Evolutionary conservation across 768 basidiomycete species (phyloP).

Genomic region (Mycena haematopus): DNA sequence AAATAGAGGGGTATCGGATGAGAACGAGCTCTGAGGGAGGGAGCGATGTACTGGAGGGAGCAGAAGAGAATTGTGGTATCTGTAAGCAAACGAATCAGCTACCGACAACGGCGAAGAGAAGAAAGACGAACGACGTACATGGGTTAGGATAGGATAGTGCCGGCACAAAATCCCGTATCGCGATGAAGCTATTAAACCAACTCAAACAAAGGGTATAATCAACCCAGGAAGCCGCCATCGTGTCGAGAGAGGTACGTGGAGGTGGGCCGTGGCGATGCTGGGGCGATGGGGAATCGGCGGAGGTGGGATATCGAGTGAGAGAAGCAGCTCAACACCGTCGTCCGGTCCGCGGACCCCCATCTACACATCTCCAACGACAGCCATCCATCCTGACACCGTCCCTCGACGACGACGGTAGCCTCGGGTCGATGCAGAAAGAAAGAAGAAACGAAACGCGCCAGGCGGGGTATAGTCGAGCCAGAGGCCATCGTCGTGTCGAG

Average conservation of each 20-base stretch:
- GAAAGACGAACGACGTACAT: too few relatives aligned
- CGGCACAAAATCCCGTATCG: too few relatives aligned
- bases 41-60: too few relatives aligned
- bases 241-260: background rate
- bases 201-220: background rate
- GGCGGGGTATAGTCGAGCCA: background rate
- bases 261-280: background rate
- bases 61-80: too few relatives aligned
- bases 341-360: constrained; percentile 18
- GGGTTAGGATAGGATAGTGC: too few relatives aligned
- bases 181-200: too few relatives aligned
- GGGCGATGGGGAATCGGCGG: constrained; percentile 16
- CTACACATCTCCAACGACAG: too few relatives aligned
- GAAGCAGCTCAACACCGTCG: constrained; percentile 15
- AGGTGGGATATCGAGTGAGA: constrained; percentile 11
- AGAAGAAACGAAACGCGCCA: background rate
- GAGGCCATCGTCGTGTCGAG: background rate
- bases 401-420: background rate
- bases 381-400: background rate
- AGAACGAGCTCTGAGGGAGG: too few relatives aligned
- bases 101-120: too few relatives aligned
- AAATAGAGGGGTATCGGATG: too few relatives aligned
- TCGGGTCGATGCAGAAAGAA: background rate
- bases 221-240: background rate
- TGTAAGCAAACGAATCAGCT: too few relatives aligned